These are phyloP conservation scores for Centaurea solstitialis DNA, from an alignment of 129 eudicot genomes.

Conservation along the genomic window DNA sequence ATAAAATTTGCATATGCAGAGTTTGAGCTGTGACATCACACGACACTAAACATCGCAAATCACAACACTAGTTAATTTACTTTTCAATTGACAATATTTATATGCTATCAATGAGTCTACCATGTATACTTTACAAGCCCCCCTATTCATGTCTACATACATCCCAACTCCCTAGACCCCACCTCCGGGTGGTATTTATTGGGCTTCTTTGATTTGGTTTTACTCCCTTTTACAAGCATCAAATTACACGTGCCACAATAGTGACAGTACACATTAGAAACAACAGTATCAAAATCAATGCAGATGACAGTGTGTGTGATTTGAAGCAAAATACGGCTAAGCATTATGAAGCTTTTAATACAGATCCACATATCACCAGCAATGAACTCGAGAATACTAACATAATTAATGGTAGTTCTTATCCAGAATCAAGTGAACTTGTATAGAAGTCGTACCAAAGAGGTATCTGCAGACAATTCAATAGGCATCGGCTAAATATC, in stretches of 20 bases:
- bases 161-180: no score
- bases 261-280: neutral
- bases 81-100: neutral
- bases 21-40: no score
- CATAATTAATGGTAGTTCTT: neutral
- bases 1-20: no score
- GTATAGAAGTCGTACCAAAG: slow-evolving; percentile 60
- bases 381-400: neutral
- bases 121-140: neutral
- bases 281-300: neutral
- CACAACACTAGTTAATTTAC: neutral
- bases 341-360: neutral
- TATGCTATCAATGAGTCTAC: neutral
- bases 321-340: neutral
- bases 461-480: slow-evolving; percentile 85
- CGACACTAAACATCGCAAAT: no score
- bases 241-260: neutral
- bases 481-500: slow-evolving; percentile 89
- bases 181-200: no score
- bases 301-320: neutral
- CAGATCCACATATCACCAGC: neutral
- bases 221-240: neutral
- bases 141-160: no score
- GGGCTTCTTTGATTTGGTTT: no score
- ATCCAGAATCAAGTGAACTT: neutral